Base-by-base conservation (phyloP, 2,329 filamentous ascomycete genomes). In the Alternaria triticimaculans region DNA sequence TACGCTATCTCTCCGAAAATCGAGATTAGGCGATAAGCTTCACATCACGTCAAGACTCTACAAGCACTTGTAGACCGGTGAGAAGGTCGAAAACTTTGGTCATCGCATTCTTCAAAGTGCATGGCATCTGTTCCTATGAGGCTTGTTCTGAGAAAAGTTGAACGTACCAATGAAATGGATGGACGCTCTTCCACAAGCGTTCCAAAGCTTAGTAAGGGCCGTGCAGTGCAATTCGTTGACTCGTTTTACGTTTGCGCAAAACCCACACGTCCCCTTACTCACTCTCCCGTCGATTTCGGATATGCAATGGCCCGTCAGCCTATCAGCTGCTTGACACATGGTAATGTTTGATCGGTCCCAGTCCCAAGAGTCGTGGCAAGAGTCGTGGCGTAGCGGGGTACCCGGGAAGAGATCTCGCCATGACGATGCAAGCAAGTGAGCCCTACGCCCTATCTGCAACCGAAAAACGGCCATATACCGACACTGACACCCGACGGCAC, bases 381-480 rank as follows among this genome's bases (percentile, higher is more conserved):
- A 28, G 11, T 25, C 43, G 60, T 62, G 60, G 63, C 55, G 55
- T 41, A 37, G 66, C 66, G 60, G 49, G 49, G 28, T 53, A 53
- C 23, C 30, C 18, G 33, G 12, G 33, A 5, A 26, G 15, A 55
- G 41, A 11, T 41, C 53, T 55, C 5, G 10, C 33, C 33, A 48
- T 37, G 28, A 26, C 20, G 49, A 51, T 51, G 28, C 28, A 21
- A 33, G 18, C 28, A 20, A 21, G 14, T 23, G 30, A 20, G 23
- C 21, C n/a, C 51, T 43, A 41, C 21, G 25, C 51, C 21, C 37
- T 14, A 43, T 43, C 21, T 26, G 11, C 11, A n/a, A 55, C 30
- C 51, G 20, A 50, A 15, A 37, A 46, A 41, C 48, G 6, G 14
- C 12, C 53, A 64, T 57, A 61, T 64, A 67, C 66, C 66, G 64